Conservation (phyloP, 208 protist genomes). For the Crithidia bombi region DNA sequence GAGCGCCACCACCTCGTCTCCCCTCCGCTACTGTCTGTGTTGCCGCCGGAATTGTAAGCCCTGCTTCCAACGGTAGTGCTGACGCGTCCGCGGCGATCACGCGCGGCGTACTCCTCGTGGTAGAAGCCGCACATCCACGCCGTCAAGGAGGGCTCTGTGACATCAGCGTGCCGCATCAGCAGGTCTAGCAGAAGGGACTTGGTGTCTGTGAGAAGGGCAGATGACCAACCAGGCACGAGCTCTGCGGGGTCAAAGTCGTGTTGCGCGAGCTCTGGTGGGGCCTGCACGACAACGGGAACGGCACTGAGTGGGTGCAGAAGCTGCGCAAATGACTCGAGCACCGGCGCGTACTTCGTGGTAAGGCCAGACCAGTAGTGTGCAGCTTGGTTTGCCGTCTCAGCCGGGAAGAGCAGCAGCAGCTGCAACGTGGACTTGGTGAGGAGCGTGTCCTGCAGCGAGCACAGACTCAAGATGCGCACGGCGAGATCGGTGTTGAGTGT, state of each 20-base stretch:
- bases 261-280: constrained; percentile 66
- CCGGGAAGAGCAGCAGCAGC: constrained; percentile 63
- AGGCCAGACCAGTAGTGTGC: constrained; percentile 54
- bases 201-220: constrained; percentile 40
- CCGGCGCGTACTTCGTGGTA: constrained; percentile 36
- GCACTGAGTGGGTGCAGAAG: constrained; percentile 37
- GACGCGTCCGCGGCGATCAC: constrained; percentile 4
- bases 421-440: constrained; percentile 65
- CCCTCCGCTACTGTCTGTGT: background rate
- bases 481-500: constrained; percentile 64
- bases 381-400: constrained; percentile 55
- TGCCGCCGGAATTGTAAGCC: background rate
- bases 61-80: background rate
- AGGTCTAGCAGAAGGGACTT: constrained; percentile 85
- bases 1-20: constrained; percentile 27
- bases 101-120: constrained; percentile 20
- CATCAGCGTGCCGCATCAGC: constrained; percentile 69
- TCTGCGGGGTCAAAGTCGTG: constrained; percentile 59
- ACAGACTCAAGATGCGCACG: constrained; percentile 54
- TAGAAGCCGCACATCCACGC: constrained; percentile 66
- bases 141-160: constrained; percentile 52
- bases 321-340: constrained; percentile 43
- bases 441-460: constrained; percentile 53
- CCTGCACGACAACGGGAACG: constrained; percentile 40
- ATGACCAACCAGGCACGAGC: constrained; percentile 29